Evolutionary conservation across 805 yeast genomes (phyloP).

Genomic region (Zygosaccharomyces siamensis): DNA sequence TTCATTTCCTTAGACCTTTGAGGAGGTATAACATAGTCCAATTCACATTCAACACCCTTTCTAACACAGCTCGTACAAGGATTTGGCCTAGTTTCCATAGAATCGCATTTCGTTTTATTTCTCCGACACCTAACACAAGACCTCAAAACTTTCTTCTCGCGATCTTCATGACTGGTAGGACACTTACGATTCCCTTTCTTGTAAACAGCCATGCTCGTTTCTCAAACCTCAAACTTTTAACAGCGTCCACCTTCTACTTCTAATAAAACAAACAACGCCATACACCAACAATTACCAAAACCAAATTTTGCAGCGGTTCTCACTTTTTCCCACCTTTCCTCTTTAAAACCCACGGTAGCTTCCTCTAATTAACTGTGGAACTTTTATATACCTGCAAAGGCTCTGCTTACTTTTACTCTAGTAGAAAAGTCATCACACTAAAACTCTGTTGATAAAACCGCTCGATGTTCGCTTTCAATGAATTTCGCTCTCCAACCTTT

Average conservation of each 20-base stretch:
- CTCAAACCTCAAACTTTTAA: neutral
- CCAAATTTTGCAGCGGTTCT: too few relatives aligned
- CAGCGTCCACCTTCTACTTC: too few relatives aligned
- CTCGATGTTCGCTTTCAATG: too few relatives aligned
- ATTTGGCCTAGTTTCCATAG: conserved; percentile 44
- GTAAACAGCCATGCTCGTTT: neutral
- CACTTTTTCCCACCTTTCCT: too few relatives aligned
- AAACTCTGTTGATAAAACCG: too few relatives aligned
- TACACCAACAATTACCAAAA: too few relatives aligned
- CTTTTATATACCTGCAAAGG: too few relatives aligned
- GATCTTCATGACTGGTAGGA: neutral
- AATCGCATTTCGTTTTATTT: conserved; percentile 65
- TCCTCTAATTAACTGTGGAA: too few relatives aligned
- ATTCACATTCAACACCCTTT: conserved; percentile 47
- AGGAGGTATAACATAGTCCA: conserved; percentile 52
- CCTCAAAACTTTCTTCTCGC: conserved; percentile 38
- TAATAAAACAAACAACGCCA: too few relatives aligned
- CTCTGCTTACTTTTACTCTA: too few relatives aligned
- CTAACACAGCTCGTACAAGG: conserved; percentile 56
- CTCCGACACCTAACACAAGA: conserved; percentile 62
- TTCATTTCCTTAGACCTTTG: conserved; percentile 43
- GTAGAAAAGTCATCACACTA: too few relatives aligned
- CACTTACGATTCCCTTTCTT: neutral
- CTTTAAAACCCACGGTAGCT: too few relatives aligned
- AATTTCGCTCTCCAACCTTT: neutral